phyloP scores from a whole-genome alignment of 257 asterid species.

The Paraleonurus japonicus region DNA sequence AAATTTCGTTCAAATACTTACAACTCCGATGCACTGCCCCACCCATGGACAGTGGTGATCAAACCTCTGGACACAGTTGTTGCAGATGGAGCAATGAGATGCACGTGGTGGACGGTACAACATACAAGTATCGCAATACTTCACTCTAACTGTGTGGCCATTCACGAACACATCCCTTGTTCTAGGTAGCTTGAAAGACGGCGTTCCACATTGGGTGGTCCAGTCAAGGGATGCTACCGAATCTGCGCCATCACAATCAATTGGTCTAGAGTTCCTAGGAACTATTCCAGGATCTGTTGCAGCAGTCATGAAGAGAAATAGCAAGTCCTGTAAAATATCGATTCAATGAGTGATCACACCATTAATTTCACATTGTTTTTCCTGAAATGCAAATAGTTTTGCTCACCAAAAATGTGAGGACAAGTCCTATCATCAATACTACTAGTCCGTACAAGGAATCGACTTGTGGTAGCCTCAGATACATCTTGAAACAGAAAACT shows the following conservation, averaged over 20 bases:
- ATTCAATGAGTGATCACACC: conserved; percentile 9
- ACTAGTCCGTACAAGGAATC: conserved; percentile 44
- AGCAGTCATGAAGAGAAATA: conserved; percentile 76
- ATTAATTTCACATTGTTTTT: background rate
- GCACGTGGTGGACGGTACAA: conserved; percentile 93
- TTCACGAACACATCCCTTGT: conserved; percentile 66
- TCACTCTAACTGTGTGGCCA: conserved; percentile 65
- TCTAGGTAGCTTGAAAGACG: conserved; percentile 58
- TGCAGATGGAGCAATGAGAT: conserved; percentile 96
- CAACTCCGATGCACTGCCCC: conserved; percentile 91
- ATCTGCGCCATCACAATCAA: conserved; percentile 45
- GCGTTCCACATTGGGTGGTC: conserved; percentile 41
- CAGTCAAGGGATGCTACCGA: conserved; percentile 59
- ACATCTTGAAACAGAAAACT: conserved; percentile 60
- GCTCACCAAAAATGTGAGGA: conserved; percentile 67
- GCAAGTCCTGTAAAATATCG: conserved; percentile 52
- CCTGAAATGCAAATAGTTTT: background rate
- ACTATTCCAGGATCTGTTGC: conserved; percentile 78
- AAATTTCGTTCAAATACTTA: conserved; percentile 35
- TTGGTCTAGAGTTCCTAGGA: conserved; percentile 63
- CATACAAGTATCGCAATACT: conserved; percentile 84
- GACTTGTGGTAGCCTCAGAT: conserved; percentile 38
- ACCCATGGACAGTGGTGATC: conserved; percentile 99
- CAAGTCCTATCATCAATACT: conserved; percentile 48
- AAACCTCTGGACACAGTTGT: conserved; percentile 89